Evolutionary conservation across 73 alveolate genomes (phyloP).

Genomic region (Paramecium primaurelia): DNA sequence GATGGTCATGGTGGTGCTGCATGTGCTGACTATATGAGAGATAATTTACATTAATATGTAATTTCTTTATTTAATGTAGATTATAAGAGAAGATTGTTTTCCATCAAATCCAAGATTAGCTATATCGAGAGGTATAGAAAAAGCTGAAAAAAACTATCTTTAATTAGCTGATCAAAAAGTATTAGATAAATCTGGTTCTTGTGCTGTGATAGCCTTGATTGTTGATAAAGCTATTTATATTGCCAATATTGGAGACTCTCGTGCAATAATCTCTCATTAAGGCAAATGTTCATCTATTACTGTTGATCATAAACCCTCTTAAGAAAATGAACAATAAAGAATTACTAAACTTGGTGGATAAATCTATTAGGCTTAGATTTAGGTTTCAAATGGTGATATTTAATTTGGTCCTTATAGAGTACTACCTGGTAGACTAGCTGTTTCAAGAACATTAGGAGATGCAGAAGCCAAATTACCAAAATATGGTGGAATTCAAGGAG

Average conservation of each 20-base stretch:
- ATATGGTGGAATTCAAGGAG: constrained; percentile 93
- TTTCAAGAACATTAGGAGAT: constrained; percentile 91
- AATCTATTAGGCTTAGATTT: constrained; percentile 80
- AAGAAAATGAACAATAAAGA: constrained; percentile 65
- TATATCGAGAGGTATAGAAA: constrained; percentile 54
- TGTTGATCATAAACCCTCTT: constrained; percentile 83
- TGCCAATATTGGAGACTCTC: constrained; percentile 81
- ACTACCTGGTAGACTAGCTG: constrained; percentile 90
- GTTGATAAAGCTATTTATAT: constrained; percentile 71
- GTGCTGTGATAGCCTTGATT: constrained; percentile 78
- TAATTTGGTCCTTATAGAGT: constrained; percentile 82
- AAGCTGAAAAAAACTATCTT: constrained; percentile 68
- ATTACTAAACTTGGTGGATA: constrained; percentile 88
- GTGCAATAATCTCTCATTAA: constrained; percentile 70
- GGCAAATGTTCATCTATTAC: constrained; percentile 67
- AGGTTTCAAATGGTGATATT: constrained; percentile 20
- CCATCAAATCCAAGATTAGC: constrained; percentile 70
- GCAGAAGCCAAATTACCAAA: constrained; percentile 88
- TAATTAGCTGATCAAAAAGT: constrained; percentile 63
- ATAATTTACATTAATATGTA: constrained; percentile 59
- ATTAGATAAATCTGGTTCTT: constrained; percentile 78
- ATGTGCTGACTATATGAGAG: constrained; percentile 77
- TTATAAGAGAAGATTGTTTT: constrained; percentile 56
- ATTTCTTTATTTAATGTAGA: not conserved
- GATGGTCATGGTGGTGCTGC: constrained; percentile 73